Percentiles rank a stretch among this genome's conserved stretches.
phyloP scores from a whole-genome alignment of 257 asterid species.

The Paulownia fortunei region DNA sequence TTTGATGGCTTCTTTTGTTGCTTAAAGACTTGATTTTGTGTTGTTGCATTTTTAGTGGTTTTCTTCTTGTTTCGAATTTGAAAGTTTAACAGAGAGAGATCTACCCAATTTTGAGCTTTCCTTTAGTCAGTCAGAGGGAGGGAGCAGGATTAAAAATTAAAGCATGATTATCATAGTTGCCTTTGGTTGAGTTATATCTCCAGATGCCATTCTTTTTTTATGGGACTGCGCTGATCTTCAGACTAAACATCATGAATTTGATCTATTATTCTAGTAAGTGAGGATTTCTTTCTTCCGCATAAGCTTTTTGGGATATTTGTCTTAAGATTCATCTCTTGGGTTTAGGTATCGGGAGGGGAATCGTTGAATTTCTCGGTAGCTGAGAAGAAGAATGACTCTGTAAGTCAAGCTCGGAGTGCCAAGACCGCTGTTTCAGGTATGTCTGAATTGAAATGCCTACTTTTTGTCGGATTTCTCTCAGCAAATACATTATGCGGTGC shows the following conservation, averaged over 20 bases:
- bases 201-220: too few species aligned
- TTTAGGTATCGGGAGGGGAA: slow-evolving; percentile 43
- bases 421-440: slow-evolving; percentile 50
- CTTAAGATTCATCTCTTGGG: background rate
- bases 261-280: too few species aligned
- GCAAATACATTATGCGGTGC: background rate
- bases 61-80: background rate
- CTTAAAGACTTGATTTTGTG: background rate
- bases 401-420: slow-evolving; percentile 35
- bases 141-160: too few species aligned
- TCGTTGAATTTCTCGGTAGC: slow-evolving; percentile 30
- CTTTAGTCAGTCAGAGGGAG: too few species aligned
- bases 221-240: too few species aligned
- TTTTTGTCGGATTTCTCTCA: background rate
- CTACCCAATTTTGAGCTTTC: too few species aligned
- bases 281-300: too few species aligned
- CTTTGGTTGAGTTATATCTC: too few species aligned
- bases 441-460: slow-evolving; percentile 7
- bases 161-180: background rate
- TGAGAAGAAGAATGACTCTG: slow-evolving; percentile 47
- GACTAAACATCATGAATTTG: too few species aligned
- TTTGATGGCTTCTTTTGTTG: background rate
- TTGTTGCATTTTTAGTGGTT: background rate
- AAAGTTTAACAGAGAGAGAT: too few species aligned
- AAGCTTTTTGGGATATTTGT: too few species aligned